Conservation (phyloP, 371 early-diverging fungal genomes). For the Mortierella sp. region DNA sequence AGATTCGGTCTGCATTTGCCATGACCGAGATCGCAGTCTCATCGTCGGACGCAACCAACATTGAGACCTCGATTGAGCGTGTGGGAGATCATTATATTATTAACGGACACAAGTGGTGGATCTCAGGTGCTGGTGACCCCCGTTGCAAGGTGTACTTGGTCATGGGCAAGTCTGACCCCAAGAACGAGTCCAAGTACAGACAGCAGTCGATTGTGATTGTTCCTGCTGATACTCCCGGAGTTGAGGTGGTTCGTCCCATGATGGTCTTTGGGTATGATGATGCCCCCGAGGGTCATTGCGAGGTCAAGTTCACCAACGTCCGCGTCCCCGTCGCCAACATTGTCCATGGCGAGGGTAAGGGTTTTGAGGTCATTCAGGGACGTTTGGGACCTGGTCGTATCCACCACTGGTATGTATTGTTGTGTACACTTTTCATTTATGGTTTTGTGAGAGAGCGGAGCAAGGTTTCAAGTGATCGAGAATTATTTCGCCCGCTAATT, state of each 20-base stretch:
- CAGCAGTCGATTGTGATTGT: conserved; percentile 95
- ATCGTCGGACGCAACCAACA: conserved; percentile 97
- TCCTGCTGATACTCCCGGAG: conserved; percentile 90
- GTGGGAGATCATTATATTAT: conserved; percentile 82
- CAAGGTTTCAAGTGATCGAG: neutral
- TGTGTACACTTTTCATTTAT: too few relatives aligned
- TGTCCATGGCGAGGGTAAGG: too few relatives aligned
- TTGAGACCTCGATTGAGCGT: conserved; percentile 84
- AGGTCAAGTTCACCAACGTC: too few relatives aligned
- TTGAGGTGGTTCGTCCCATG: conserved; percentile 89
- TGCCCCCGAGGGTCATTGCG: conserved; percentile 96
- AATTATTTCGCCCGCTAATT: neutral
- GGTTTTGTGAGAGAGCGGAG: conserved; percentile 50
- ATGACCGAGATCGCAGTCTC: conserved; percentile 98
- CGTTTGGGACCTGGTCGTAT: too few relatives aligned
- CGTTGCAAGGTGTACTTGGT: conserved; percentile 90
- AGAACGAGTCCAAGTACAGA: conserved; percentile 78
- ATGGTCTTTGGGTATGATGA: conserved; percentile 96
- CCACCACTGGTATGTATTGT: too few relatives aligned
- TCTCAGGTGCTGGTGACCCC: conserved; percentile 95
- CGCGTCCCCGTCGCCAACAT: too few relatives aligned
- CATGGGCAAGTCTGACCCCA: conserved; percentile 90
- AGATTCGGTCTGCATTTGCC: conserved; percentile 97
- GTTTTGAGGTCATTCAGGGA: too few relatives aligned
- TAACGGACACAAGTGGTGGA: conserved; percentile 98